Percentiles rank a stretch among this genome's conserved stretches.
Conservation (phyloP, 768 basidiomycete species). For the Auriscalpium vulgare region DNA sequence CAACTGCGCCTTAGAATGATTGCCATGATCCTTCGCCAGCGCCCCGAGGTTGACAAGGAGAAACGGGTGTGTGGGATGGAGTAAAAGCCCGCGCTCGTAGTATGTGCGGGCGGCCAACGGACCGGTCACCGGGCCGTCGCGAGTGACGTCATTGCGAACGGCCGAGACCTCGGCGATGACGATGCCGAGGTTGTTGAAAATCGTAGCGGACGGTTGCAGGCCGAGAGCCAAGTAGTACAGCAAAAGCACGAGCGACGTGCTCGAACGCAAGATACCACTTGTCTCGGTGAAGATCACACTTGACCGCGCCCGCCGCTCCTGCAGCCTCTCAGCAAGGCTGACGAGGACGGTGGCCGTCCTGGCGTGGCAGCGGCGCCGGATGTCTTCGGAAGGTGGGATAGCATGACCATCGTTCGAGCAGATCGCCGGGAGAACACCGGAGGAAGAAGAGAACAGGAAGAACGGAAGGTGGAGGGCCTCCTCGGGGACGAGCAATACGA, state of each 20-base stretch:
- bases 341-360: constrained; percentile 35
- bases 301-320: constrained; percentile 25
- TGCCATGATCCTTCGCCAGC: constrained; percentile 41
- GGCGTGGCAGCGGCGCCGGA: constrained; percentile 21
- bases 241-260: constrained; percentile 32
- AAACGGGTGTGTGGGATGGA: constrained; percentile 40
- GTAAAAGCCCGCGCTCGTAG: constrained; percentile 36
- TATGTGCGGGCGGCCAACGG: constrained; percentile 34
- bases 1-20: constrained; percentile 33
- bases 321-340: constrained; percentile 38
- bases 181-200: constrained; percentile 45
- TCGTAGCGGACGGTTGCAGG: constrained; percentile 35
- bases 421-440: constrained; percentile 27
- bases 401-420: constrained; percentile 13
- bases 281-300: constrained; percentile 18
- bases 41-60: constrained; percentile 44
- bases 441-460: constrained; percentile 29
- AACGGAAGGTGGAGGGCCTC: constrained; percentile 27
- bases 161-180: constrained; percentile 31
- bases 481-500: constrained; percentile 33
- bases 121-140: constrained; percentile 18
- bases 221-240: constrained; percentile 42
- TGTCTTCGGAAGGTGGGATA: constrained; percentile 14
- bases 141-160: constrained; percentile 8
- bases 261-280: constrained; percentile 23